Percentiles rank a stretch among this genome's conserved stretches.
These are phyloP conservation scores for Penicillium coprophilum DNA, from an alignment of 495 filamentous ascomycete genomes.

Conservation along the genomic window DNA sequence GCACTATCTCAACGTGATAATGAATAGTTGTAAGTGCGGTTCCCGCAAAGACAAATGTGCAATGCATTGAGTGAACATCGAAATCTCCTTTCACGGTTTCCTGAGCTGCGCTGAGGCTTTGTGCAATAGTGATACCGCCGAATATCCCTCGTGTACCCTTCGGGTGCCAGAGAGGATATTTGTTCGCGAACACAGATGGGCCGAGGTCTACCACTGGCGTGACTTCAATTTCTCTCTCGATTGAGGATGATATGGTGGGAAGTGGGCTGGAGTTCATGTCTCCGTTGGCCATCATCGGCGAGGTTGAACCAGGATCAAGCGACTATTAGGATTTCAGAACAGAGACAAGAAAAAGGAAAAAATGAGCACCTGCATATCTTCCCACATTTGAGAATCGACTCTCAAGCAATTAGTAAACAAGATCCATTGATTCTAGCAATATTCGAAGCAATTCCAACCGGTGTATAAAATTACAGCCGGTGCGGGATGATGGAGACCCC, in stretches of 20 bases:
- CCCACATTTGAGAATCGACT: too few relatives aligned
- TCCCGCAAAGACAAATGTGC: constrained; percentile 86
- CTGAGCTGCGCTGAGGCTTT: constrained; percentile 75
- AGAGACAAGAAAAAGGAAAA: too few relatives aligned
- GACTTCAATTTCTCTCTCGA: not conserved
- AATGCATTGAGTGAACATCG: constrained; percentile 80
- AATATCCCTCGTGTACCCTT: constrained; percentile 75
- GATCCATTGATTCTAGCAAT: too few relatives aligned
- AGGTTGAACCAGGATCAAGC: too few relatives aligned
- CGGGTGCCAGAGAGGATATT: constrained; percentile 70
- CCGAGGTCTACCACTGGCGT: not conserved
- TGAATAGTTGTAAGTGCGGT: constrained; percentile 72
- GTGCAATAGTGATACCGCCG: constrained; percentile 80
- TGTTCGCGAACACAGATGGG: constrained; percentile 78
- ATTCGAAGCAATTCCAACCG: too few relatives aligned
- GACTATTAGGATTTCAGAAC: too few relatives aligned
- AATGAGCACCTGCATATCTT: too few relatives aligned
- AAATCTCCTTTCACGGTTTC: constrained; percentile 67
- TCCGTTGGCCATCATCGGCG: not conserved
- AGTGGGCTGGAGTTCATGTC: not conserved
- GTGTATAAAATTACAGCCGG: too few relatives aligned
- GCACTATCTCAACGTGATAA: constrained; percentile 78
- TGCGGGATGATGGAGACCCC: too few relatives aligned
- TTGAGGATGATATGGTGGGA: not conserved
- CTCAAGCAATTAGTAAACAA: too few relatives aligned